Base-by-base conservation (phyloP, 345 rosid species). In the Eucalyptus victrix region DNA sequence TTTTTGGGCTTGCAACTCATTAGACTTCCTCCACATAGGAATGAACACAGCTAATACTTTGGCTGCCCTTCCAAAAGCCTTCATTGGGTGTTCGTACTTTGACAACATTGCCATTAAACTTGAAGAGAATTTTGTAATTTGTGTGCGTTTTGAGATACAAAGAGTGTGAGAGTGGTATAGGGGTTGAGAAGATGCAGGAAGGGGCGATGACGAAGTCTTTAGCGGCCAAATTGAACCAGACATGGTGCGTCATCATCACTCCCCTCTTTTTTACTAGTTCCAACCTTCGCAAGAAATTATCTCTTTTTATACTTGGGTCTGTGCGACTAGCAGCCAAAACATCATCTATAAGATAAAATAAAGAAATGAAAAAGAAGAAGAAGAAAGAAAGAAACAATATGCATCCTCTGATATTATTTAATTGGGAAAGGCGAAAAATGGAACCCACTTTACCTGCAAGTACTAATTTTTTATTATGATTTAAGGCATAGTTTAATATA, bases 61-160 rank as follows among this genome's bases (percentile, higher is more conserved):
- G 56, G 90, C 88, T 0, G 90, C 91, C 91, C 91, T 88, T 9
- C 91, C 90, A 72, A 86, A 88, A 45, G 90, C 87, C 80, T 49
- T 86, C 8, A 65, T 40, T n/a, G 91, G 88, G 15, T 88, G 89
- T 83, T 90, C 89, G 8, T 88, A 30, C 40, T 88, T 86, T 30
- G 76, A 37, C 12, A 80, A 14, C 24, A 5, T 60, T 24, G 56
- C 85, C 83, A 44, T 89, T 58, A 51, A 67, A 19, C 23, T 32
- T 32, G 40, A 30, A 26, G 65, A 28, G 8, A 16, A 44, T n/a
- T 47, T 30, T 53, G 14, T 56, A 51, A 17, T 23, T 37, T 12
- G 28, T 19, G 49, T 53, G 10, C 56, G 34, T 21, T 53, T 58
- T 21, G 28, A 37, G 30, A n/a, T 30, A 34, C 12, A 7, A 16